A percentile compares a stretch with the other conserved stretches of the same genome.
These are phyloP conservation scores for Boletus rubroflammeus DNA, from an alignment of 768 basidiomycete genomes.

Conservation along the genomic window DNA sequence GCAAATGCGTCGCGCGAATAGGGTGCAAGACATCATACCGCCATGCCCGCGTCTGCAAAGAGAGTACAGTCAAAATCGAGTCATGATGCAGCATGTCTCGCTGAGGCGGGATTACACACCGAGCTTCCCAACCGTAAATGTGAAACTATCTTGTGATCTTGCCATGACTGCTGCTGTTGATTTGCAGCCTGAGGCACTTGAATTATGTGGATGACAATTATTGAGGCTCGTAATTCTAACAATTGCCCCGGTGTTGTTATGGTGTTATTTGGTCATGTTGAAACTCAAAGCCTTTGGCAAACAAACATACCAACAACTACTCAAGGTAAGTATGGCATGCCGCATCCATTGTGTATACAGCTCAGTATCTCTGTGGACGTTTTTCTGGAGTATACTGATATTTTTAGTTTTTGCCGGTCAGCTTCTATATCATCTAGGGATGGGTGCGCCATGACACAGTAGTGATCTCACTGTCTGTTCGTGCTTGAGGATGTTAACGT, in stretches of 20 bases:
- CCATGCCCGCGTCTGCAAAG: constrained; percentile 88
- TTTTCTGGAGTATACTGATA: neutral
- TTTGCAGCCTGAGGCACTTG: constrained; percentile 5
- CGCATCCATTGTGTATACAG: neutral
- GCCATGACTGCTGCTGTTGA: constrained; percentile 24
- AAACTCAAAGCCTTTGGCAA: constrained; percentile 21
- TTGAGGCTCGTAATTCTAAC: neutral
- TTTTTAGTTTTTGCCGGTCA: neutral
- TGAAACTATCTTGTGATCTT: constrained; percentile 63
- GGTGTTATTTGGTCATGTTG: constrained; percentile 23
- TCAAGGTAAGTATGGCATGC: neutral
- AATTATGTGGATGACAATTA: constrained; percentile 2
- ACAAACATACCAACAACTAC: constrained; percentile 2
- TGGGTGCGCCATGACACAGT: neutral
- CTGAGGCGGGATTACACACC: constrained; percentile 48
- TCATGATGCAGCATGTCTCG: constrained; percentile 1
- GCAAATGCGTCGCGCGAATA: neutral
- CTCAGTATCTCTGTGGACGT: neutral
- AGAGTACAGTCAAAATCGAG: constrained; percentile 6
- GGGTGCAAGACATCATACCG: constrained; percentile 46
- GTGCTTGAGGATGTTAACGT: neutral
- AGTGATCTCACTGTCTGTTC: neutral
- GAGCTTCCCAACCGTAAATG: constrained; percentile 93
- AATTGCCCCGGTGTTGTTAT: constrained; percentile 15
- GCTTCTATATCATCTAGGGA: neutral